Evolutionary conservation across 768 basidiomycete species (phyloP), one percentile per base, ranked within the genome.

Genomic region (Psilocybe tampanensis): DNA sequence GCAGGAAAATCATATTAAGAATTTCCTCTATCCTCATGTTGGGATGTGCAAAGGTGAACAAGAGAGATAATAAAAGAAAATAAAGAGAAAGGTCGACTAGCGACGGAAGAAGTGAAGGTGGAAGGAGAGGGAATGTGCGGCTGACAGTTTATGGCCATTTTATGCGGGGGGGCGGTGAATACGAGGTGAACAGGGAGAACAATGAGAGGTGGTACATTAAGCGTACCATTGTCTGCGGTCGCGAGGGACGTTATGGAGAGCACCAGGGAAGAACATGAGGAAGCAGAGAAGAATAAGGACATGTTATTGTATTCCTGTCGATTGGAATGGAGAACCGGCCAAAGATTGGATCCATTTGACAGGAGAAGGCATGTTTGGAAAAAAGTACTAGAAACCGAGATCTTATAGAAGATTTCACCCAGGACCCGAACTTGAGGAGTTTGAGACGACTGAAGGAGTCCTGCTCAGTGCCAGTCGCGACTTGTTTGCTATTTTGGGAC

Each of bases 1-100:
- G 21, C 89, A 88, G 1, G 89, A 79, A 50, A 92, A 77, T 66
- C 86, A 90, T 51, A 89, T 75, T 52, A 81, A 85, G 61, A 4
- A 29, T 29, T 61, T 83, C 81, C 58, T 84, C 74, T 65, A 92
- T 85, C 91, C 92, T 93, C 76, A 43, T 22, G 43, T 45, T 36
- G 12, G 29, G 33, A 54, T 54, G 29, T 41, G 60, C 55, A 19
- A n/a, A n/a, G n/a, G 59, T 64, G 52, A 56, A 47, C 59, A 63
- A 47, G 56, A 18, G 47, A 34, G 22, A 48, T 18, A 32, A 32
- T 26, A 48, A 48, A 29, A n/a, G 47, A 48, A 26, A 48, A 29
- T n/a, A 45, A 8, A 39, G 15, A 55, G 51, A 54, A 52, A 44
- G 34, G 63, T 66, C 64, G 66, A 62, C 68, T 68, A 50, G 66